Conservation (phyloP, 345 rosid species). For the Melaleuca quinquenervia region DNA sequence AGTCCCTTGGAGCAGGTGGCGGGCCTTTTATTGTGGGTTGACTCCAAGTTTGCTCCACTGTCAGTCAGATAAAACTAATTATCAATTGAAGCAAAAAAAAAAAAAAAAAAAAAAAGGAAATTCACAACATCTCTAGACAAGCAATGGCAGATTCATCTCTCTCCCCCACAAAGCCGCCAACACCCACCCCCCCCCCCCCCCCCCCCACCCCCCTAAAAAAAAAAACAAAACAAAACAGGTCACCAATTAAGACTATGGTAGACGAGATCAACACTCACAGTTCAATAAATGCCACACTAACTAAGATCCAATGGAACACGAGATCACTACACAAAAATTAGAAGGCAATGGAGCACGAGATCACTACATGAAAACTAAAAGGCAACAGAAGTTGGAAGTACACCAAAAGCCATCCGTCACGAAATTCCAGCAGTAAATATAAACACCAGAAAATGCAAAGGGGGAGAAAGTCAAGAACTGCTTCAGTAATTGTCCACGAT, state of each 20-base stretch:
- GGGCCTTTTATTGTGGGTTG: constrained; percentile 58
- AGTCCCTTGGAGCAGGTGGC: constrained; percentile 80
- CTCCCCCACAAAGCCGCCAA: too few species aligned
- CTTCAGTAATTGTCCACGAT: neutral
- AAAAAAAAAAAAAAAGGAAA: too few species aligned
- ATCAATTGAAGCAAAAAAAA: neutral
- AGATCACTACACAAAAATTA: neutral
- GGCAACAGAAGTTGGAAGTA: neutral
- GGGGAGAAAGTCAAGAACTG: neutral
- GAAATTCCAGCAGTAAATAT: neutral
- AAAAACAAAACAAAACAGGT: too few species aligned
- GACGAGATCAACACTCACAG: too few species aligned
- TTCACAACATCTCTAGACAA: too few species aligned
- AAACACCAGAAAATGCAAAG: neutral
- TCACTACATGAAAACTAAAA: neutral
- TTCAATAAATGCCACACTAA: neutral
- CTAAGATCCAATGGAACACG: neutral
- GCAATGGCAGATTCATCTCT: too few species aligned
- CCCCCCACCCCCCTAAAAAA: too few species aligned
- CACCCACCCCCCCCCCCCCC: too few species aligned
- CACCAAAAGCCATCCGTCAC: neutral
- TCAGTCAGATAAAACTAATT: neutral
- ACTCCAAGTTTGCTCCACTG: constrained; percentile 78
- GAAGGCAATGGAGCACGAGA: neutral
- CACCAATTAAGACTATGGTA: neutral